Evolutionary conservation across 257 asterid species (phyloP).

Genomic region (Lithospermum erythrorhizon): DNA sequence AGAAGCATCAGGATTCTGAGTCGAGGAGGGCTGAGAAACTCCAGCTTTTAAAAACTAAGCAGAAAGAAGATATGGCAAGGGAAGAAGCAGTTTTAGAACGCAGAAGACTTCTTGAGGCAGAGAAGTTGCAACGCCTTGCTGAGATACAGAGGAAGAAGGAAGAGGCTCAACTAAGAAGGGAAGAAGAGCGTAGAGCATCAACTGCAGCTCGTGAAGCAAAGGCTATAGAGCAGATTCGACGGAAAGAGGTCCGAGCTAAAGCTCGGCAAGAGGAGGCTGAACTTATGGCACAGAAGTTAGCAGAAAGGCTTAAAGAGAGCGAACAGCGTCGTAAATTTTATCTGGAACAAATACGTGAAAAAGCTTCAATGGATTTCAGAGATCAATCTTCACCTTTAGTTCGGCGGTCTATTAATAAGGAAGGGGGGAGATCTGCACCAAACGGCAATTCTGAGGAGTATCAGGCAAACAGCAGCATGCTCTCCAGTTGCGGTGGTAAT

Average conservation of each 20-base stretch:
- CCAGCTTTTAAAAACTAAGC: conserved; percentile 73
- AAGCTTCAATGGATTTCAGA: conserved; percentile 97
- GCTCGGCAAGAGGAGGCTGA: conserved; percentile 98
- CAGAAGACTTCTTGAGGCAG: conserved; percentile 83
- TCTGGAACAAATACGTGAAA: conserved; percentile 94
- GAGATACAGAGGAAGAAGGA: conserved; percentile 91
- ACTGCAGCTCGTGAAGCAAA: conserved; percentile 98
- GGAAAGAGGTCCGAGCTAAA: conserved; percentile 87
- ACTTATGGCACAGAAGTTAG: conserved; percentile 88
- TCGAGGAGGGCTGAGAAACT: conserved; percentile 93
- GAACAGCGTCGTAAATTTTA: conserved; percentile 88
- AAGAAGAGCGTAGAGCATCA: conserved; percentile 95
- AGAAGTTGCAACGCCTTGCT: conserved; percentile 89
- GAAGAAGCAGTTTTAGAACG: conserved; percentile 99
- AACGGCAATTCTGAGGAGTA: conserved; percentile 45
- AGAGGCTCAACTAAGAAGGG: conserved; percentile 96
- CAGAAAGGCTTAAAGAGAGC: conserved; percentile 91
- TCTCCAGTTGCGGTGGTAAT: conserved; percentile 32
- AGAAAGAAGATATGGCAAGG: conserved; percentile 92
- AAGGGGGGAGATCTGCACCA: conserved; percentile 49
- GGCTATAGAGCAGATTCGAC: conserved; percentile 83
- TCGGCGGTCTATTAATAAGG: conserved; percentile 69
- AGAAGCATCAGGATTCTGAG: conserved; percentile 84
- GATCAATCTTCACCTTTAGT: conserved; percentile 95
- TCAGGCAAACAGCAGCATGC: conserved; percentile 34